These are phyloP conservation scores for Hymenoscyphus occultus DNA, from an alignment of 2,329 filamentous ascomycete species.

Conservation along the genomic window DNA sequence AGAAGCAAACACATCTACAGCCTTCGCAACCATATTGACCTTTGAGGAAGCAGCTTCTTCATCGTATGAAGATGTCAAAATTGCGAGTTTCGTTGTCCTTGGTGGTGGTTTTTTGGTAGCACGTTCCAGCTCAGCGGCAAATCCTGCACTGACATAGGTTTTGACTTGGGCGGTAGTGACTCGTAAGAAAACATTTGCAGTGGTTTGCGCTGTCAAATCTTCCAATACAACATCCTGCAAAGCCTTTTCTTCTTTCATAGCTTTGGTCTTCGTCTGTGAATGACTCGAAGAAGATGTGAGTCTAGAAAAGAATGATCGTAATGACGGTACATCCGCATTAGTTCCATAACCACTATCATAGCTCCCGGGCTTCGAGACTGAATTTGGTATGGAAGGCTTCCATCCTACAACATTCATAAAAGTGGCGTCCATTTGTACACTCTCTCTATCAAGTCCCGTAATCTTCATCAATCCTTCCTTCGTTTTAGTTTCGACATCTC, in stretches of 20 bases:
- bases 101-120: slow-evolving; percentile 97
- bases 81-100: slow-evolving; percentile 78
- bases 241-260: slow-evolving; percentile 59
- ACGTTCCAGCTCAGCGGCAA: slow-evolving; percentile 83
- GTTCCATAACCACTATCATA: slow-evolving; percentile 43
- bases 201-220: slow-evolving; percentile 68
- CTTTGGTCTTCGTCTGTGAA: slow-evolving; percentile 50
- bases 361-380: slow-evolving; percentile 29
- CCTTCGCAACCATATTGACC: slow-evolving; percentile 49
- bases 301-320: slow-evolving; percentile 77
- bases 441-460: slow-evolving; percentile 73
- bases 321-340: slow-evolving; percentile 54
- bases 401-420: slow-evolving; percentile 88
- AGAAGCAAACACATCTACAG: slow-evolving; percentile 80
- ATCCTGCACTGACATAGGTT: slow-evolving; percentile 68
- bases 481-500: slow-evolving; percentile 76
- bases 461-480: slow-evolving; percentile 88
- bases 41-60: slow-evolving; percentile 61
- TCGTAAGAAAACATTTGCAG: slow-evolving; percentile 81
- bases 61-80: slow-evolving; percentile 88
- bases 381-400: slow-evolving; percentile 57
- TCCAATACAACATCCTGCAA: slow-evolving; percentile 63
- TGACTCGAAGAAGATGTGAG: slow-evolving; percentile 60
- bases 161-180: slow-evolving; percentile 81
- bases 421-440: slow-evolving; percentile 85